Evolutionary conservation across 2,329 filamentous ascomycete species (phyloP), one percentile per base, ranked within the genome.

Genomic region (Botrytis byssoidea): DNA sequence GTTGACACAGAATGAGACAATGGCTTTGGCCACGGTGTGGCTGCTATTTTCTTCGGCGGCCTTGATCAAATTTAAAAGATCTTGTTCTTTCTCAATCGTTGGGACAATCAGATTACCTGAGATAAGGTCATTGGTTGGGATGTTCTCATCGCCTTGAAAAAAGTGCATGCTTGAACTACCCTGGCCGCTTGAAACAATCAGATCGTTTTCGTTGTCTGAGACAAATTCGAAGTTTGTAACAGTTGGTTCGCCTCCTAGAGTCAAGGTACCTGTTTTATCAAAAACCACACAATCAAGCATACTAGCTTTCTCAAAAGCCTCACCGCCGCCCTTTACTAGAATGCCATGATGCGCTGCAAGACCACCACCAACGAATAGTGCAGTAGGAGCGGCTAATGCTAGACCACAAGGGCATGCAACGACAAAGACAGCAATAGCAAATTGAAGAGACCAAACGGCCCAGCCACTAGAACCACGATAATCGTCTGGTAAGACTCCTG

Each of bases 371-470:
- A 90, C 87, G 72, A 88, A 88, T 2, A 90, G 80, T 18, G 88
- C 88, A 8, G 88, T 89, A 4, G 88, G 88, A 20, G 88, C 87
- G 37, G 88, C 88, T 29, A 90, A 83, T 35, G 86, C 88, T 66
- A 90, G 85, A 20, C 88, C 88, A 77, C 88, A 90, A n/a, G 88
- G 88, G 77, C 88, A 90, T 0, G 88, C 88, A 64, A 89, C 85
- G 42, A 90, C 86, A 73, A 90, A 88, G 32, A 89, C 87, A 12
- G 88, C 86, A 70, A 90, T 90, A 1, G 88, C 92, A 85, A 95
- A 96, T 76, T 93, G 90, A 63, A 96, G 86, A 3, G 92, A 91
- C 85, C 93, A 95, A 1, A 91, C 87, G 0, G 88, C 86, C 88
- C 90, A 92, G 16, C 90, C 88, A 25, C 86, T 84, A 29, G 80